A percentile compares a stretch with the other conserved stretches of the same genome.
Evolutionary conservation across 768 basidiomycete species (phyloP).

Genomic region (Paxillus involutus): DNA sequence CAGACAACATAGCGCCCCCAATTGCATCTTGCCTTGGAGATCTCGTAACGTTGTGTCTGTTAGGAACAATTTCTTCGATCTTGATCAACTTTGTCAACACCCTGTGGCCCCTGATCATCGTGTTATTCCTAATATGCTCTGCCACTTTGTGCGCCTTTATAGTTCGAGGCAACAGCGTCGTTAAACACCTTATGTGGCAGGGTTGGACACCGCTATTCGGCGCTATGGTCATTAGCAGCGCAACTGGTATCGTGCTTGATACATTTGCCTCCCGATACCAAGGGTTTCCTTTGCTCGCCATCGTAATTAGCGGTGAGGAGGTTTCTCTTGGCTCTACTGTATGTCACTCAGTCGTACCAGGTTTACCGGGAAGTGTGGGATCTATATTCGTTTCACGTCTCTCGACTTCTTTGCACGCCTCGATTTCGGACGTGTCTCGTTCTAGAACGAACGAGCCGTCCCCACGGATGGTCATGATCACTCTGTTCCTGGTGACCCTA

Average conservation of each 20-base stretch:
- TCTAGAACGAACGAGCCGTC: slow-evolving; percentile 29
- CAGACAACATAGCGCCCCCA: slow-evolving; percentile 95
- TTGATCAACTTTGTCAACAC: slow-evolving; percentile 69
- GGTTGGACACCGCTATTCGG: slow-evolving; percentile 91
- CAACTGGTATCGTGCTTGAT: slow-evolving; percentile 90
- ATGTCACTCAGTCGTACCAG: slow-evolving; percentile 32
- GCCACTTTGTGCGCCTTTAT: slow-evolving; percentile 51
- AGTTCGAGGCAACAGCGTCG: slow-evolving; percentile 65
- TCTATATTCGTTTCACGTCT: slow-evolving; percentile 89
- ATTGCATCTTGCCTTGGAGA: slow-evolving; percentile 93
- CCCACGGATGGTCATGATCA: slow-evolving; percentile 56
- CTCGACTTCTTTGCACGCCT: slow-evolving; percentile 81
- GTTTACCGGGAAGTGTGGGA: slow-evolving; percentile 86
- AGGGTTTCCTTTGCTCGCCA: slow-evolving; percentile 84
- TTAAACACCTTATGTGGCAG: slow-evolving; percentile 69
- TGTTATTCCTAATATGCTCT: slow-evolving; percentile 48
- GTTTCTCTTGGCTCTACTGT: background rate
- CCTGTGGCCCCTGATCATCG: slow-evolving; percentile 56
- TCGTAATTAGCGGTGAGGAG: slow-evolving; percentile 79
- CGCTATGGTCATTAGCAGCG: slow-evolving; percentile 87
- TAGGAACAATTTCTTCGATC: slow-evolving; percentile 72
- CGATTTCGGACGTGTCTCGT: slow-evolving; percentile 10
- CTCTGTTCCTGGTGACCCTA: slow-evolving; percentile 73
- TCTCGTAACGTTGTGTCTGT: slow-evolving; percentile 81
- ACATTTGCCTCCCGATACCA: slow-evolving; percentile 83